Conservation (phyloP, 805 yeast genomes). For the Kuraishia capsulata region DNA sequence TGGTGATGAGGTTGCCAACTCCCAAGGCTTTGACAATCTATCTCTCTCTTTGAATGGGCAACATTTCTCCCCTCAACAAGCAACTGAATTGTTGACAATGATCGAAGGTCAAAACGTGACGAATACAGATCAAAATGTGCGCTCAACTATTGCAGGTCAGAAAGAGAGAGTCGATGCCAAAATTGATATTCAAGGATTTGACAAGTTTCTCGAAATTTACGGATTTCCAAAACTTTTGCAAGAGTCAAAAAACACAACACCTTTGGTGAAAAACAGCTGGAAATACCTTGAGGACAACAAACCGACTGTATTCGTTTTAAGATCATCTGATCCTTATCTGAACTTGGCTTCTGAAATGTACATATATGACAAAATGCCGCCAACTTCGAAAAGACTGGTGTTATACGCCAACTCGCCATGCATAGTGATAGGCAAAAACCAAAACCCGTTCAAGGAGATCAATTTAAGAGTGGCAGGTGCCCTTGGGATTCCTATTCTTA, state of each 20-base stretch:
- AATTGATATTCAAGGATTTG: not conserved
- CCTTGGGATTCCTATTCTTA: conserved; percentile 51
- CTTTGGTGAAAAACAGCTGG: not conserved
- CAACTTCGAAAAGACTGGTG: conserved; percentile 38
- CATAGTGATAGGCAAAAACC: conserved; percentile 93
- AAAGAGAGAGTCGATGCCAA: not conserved
- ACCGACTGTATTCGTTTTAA: conserved; percentile 54
- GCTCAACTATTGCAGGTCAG: no score
- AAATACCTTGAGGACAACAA: conserved; percentile 5
- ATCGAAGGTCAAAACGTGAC: not conserved
- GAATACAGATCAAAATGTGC: no score
- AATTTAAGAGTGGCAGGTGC: conserved; percentile 46
- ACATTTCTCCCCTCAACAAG: not conserved
- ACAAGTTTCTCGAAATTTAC: not conserved
- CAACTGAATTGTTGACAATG: not conserved
- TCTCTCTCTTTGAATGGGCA: not conserved
- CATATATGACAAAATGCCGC: conserved; percentile 58
- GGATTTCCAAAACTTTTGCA: conserved; percentile 1
- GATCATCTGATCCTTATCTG: conserved; percentile 53
- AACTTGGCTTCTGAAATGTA: conserved; percentile 81
- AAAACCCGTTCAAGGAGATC: conserved; percentile 87
- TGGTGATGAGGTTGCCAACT: not conserved
- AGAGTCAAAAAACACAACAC: conserved; percentile 1
- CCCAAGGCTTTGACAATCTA: no score
- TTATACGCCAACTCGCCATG: conserved; percentile 75